Percentiles rank a stretch among this genome's conserved stretches.
Conservation (phyloP, 2,329 filamentous ascomycete species). For the Arthrobotrys pseudoclavata region DNA sequence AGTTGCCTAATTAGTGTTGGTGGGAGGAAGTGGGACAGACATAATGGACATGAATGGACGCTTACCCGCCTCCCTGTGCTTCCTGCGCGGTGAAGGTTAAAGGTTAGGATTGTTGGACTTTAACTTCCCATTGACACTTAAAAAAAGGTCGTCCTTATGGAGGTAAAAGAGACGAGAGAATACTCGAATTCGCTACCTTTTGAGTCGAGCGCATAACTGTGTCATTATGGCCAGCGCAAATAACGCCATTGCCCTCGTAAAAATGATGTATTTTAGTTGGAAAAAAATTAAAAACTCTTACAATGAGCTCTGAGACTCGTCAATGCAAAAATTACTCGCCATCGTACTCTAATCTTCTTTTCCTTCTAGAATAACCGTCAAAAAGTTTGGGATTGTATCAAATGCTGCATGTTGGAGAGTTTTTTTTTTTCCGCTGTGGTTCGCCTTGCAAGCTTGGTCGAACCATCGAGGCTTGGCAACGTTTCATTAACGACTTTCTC, state of each 20-base stretch:
- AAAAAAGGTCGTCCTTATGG: neutral
- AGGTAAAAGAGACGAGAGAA: slow-evolving; percentile 35
- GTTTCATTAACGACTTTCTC: slow-evolving; percentile 48
- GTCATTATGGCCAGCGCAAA: slow-evolving; percentile 42
- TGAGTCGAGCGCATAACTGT: slow-evolving; percentile 10
- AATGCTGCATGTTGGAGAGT: slow-evolving; percentile 13
- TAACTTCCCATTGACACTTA: neutral
- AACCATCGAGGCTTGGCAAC: slow-evolving; percentile 33
- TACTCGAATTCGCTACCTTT: slow-evolving; percentile 19
- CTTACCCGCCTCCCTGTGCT: slow-evolving; percentile 20
- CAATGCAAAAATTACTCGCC: neutral
- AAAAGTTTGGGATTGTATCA: slow-evolving; percentile 27
- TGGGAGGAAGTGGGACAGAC: slow-evolving; percentile 14
- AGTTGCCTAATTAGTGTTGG: slow-evolving; percentile 21
- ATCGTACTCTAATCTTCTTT: slow-evolving; percentile 1
- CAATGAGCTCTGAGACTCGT: slow-evolving; percentile 9
- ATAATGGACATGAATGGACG: neutral
- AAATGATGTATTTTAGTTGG: neutral
- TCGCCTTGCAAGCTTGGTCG: neutral
- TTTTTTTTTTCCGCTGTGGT: neutral
- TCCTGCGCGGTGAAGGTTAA: neutral
- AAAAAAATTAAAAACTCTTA: slow-evolving; percentile 9
- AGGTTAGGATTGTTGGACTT: neutral
- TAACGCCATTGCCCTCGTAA: slow-evolving; percentile 48
- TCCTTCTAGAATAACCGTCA: slow-evolving; percentile 5